Evolutionary conservation across 2,329 filamentous ascomycete genomes (phyloP).

Genomic region (Fusarium pseudocircinatum): DNA sequence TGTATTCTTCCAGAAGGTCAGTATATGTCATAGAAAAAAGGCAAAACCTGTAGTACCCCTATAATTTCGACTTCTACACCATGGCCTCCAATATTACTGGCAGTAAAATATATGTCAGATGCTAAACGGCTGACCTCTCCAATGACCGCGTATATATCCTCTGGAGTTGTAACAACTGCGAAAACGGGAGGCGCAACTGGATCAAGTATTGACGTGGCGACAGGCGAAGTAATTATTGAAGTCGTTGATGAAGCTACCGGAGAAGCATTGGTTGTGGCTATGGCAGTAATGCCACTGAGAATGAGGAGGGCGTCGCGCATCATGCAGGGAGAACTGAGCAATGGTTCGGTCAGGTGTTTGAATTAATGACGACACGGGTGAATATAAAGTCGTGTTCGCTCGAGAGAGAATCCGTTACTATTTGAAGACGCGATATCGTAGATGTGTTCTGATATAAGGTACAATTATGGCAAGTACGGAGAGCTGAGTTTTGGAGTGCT

Average conservation of each 20-base stretch:
- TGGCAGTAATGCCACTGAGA: neutral
- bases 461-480: neutral
- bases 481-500: neutral
- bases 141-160: neutral
- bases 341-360: neutral
- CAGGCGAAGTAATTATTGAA: neutral
- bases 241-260: neutral
- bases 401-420: neutral
- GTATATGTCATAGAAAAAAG: neutral
- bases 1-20: constrained; percentile 10
- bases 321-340: neutral
- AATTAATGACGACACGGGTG: neutral
- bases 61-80: constrained; percentile 7
- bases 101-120: neutral
- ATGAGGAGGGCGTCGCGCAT: constrained; percentile 1
- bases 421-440: neutral
- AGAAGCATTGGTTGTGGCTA: neutral
- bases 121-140: neutral
- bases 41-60: neutral
- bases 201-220: neutral
- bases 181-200: neutral
- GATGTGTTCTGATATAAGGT: neutral
- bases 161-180: neutral
- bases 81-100: neutral
- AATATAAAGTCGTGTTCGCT: neutral